Base-by-base conservation (phyloP, 1,284 basidiomycete species). In the Cryptococcus jaspeensis region DNA sequence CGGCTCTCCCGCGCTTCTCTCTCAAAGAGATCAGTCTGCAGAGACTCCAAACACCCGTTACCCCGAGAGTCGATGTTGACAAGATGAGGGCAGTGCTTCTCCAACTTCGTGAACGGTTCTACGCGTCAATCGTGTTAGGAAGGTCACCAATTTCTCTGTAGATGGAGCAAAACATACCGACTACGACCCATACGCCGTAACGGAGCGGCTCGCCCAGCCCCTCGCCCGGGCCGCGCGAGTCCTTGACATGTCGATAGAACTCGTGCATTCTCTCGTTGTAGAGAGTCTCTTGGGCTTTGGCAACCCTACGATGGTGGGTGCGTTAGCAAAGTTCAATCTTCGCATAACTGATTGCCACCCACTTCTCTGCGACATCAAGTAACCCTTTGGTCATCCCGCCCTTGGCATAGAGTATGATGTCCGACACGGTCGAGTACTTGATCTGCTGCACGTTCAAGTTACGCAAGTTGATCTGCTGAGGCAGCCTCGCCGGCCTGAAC, bases 161-260 rank as follows among this genome's bases (percentile, higher is more conserved):
- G n/a, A n/a, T n/a, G 20, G n/a, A 13, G 16, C 9, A 13, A 5
- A 7, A 77, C 80, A 66, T 55, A 80, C 88, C 87, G 47, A 87
- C 84, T 16, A 96, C 82, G 15, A 95, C 83, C 74, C 88, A 95
- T 53, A 95, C 92, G 64, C 92, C 90, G 78, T 96, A 97, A 53
- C 81, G 73, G 42, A 90, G 74, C 5, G 87, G 82, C 12, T 70
- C 62, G 44, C 66, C 66, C 9, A 73, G 54, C 2, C 70, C 72
- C 56, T 76, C 72, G 1, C 69, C 73, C 15, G 61, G 52, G 11
- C 54, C 47, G 41, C 67, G 28, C 20, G 42, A 37, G 16, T 42
- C 46, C 20, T 40, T 38, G 41, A 61, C 35, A 40, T 68, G 64
- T 22, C 46, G 25, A 55, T 76, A 78, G 53, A 66, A 76, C 43